Evolutionary conservation across 164 flowering plant species (phyloP).

Genomic region (Tetracentron sinense): DNA sequence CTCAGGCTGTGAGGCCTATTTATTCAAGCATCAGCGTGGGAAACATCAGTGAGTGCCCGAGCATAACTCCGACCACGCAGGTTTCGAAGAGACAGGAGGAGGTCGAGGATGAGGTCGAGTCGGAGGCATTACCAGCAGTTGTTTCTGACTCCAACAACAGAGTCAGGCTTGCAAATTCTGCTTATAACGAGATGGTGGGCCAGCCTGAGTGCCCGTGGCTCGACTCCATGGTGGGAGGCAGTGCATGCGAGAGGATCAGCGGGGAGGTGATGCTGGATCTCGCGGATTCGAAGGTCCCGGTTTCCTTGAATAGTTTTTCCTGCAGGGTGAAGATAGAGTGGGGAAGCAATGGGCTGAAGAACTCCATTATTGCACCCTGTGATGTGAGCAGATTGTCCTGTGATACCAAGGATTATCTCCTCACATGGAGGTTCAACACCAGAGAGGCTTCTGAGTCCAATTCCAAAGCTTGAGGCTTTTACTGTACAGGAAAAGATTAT

Average conservation of each 20-base stretch:
- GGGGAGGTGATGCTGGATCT: conserved; percentile 67
- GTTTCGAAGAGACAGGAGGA: conserved; percentile 44
- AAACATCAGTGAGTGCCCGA: conserved; percentile 31
- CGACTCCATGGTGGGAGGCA: conserved; percentile 35
- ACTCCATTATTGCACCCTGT: conserved; percentile 47
- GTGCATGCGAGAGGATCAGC: conserved; percentile 55
- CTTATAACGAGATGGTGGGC: conserved; percentile 89
- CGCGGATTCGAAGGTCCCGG: conserved; percentile 24
- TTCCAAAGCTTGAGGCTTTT: conserved; percentile 13
- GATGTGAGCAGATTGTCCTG: conserved; percentile 57
- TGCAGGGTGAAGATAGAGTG: conserved; percentile 81
- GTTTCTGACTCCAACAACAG: conserved; percentile 77
- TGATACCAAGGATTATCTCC: conserved; percentile 60
- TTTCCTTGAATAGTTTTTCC: conserved; percentile 46
- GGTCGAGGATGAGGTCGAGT: conserved; percentile 74
- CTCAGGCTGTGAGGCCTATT: conserved; percentile 70
- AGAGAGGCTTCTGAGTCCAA: conserved; percentile 24
- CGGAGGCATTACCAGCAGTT: conserved; percentile 61
- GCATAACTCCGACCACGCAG: not conserved
- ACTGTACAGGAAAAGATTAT: not conserved
- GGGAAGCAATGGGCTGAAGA: conserved; percentile 51
- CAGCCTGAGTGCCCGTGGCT: conserved; percentile 96
- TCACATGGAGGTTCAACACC: conserved; percentile 76
- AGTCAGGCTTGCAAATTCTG: conserved; percentile 77
- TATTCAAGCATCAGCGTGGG: conserved; percentile 64